Evolutionary conservation across 2,329 filamentous ascomycete genomes (phyloP), one percentile per base, ranked within the genome.

Genomic region (Talaromyces sp.): DNA sequence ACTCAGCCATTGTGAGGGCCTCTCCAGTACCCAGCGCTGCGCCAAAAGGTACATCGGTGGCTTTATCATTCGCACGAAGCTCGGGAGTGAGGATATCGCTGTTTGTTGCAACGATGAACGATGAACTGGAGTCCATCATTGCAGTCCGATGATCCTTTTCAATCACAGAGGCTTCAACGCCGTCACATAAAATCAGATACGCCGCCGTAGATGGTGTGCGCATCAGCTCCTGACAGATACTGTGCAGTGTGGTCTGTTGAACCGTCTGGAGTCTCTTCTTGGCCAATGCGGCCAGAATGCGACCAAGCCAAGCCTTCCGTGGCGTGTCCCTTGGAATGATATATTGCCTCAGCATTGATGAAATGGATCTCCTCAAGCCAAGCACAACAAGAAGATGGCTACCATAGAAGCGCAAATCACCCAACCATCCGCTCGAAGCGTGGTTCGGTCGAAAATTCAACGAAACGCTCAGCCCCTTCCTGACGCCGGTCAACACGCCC

Each of bases 41-140:
- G n/a, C n/a, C n/a, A n/a, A n/a, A n/a, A n/a, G n/a, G n/a, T n/a
- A 10, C 65, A 65, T 19, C 36, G 4, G 33, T 64, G 65, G 5
- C n/a, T 61, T 57, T 50, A 64, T 48, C 56, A 58, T 40, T 22
- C 19, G 1, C 19, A 41, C 15, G 10, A 41, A 5, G 66, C 52
- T 17, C 56, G 63, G 28, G 39, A 56, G 9, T 17, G 64, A 59
- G n/a, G n/a, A n/a, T n/a, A n/a, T 86, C 82, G 65, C 82, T 80
- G 64, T 86, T 86, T 1, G 82, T 84, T 10, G 78, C 75, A 2
- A 79, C 75, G 37, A 85, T 77, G 64, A 86, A 85, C 1, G 76
- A 71, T 1, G 68, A 67, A 2, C 77, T 79, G 1, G 71, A 72
- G n/a, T 75, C 73, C 5, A 79, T 64, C 1, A 72, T 72, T 2